Evolutionary conservation across 2,329 filamentous ascomycete species (phyloP), one percentile per base, ranked within the genome.

Genomic region (Sporothrix euskadiensis): DNA sequence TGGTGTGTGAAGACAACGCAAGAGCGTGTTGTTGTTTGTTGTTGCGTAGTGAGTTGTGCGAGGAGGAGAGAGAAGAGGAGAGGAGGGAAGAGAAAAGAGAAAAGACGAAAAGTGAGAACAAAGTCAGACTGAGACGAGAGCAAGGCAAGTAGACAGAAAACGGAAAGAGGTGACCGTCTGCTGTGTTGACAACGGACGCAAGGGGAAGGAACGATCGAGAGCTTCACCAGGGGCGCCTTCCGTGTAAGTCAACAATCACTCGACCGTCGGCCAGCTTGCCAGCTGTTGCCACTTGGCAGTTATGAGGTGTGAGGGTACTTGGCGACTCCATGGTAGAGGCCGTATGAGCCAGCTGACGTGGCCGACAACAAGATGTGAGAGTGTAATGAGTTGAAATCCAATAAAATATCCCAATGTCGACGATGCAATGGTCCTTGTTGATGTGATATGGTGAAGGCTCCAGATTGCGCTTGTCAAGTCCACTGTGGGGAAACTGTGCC

Each of bases 121-220:
- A 61, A 14, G 19, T 10, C 6, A 19, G 16, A 12, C n/a, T n/a
- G 44, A 56, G 30, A 39, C 5, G 19, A 56, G 19, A 54, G 49
- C 26, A 32, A 69, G 9, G n/a, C 1, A 3, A 12, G 1, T 1
- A 41, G 22, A 5, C n/a, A 5, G 12, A 30, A n/a, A 47, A 66
- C 35, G 35, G 49, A 56, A 57, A 49, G 68, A 41, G 6, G n/a
- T 22, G 35, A 7, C n/a, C 61, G 10, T 26, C 41, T 32, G 30
- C 6, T 14, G 61, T 30, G 30, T 54, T 56, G 41, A 35, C 22
- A 44, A 39, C 12, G 9, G 6, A 14, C 54, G 49, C 22, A 49
- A n/a, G 35, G 69, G 54, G 52, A 70, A 71, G 69, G 69, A 30
- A n/a, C 69, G 54, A 71, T 22, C 69, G 16, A 47, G 54, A 44